Conservation (phyloP, 2,329 filamentous ascomycete genomes). For the Emmonsiellopsis sp. region DNA sequence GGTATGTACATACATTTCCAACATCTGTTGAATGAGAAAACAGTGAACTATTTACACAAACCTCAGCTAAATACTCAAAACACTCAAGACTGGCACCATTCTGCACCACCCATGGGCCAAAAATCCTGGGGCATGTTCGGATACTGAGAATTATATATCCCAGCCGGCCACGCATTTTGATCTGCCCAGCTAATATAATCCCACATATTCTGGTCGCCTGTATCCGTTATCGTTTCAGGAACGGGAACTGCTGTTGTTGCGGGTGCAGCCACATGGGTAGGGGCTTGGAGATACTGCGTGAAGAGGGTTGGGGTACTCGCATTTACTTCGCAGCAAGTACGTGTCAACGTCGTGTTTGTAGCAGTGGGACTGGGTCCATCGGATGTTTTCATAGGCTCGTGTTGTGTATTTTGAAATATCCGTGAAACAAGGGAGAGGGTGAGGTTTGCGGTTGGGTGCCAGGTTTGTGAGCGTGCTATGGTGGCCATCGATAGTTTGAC, state of each 20-base stretch:
- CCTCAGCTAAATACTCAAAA: no score
- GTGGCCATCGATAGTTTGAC: slow-evolving; percentile 40
- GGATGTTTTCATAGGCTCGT: slow-evolving; percentile 12
- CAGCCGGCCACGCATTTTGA: slow-evolving; percentile 21
- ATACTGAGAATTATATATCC: no score
- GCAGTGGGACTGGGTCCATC: not conserved
- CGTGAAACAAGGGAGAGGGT: slow-evolving; percentile 55
- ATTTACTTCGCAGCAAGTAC: not conserved
- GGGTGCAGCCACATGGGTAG: no score
- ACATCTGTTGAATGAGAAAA: no score
- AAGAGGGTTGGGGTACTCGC: not conserved
- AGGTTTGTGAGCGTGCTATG: slow-evolving; percentile 49
- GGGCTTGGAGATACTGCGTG: no score
- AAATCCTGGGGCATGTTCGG: no score
- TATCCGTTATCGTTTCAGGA: slow-evolving; percentile 20
- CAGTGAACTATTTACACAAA: no score
- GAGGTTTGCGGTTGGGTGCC: slow-evolving; percentile 54
- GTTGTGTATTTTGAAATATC: slow-evolving; percentile 51
- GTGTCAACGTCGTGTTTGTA: not conserved
- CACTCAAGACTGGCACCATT: no score
- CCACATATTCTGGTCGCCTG: slow-evolving; percentile 24
- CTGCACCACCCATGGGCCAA: no score
- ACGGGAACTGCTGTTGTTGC: not conserved
- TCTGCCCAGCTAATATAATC: slow-evolving; percentile 32
- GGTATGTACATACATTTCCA: no score